Evolutionary conservation across 2,329 filamentous ascomycete genomes (phyloP).

Genomic region (Conoideocrella luteorostrata): DNA sequence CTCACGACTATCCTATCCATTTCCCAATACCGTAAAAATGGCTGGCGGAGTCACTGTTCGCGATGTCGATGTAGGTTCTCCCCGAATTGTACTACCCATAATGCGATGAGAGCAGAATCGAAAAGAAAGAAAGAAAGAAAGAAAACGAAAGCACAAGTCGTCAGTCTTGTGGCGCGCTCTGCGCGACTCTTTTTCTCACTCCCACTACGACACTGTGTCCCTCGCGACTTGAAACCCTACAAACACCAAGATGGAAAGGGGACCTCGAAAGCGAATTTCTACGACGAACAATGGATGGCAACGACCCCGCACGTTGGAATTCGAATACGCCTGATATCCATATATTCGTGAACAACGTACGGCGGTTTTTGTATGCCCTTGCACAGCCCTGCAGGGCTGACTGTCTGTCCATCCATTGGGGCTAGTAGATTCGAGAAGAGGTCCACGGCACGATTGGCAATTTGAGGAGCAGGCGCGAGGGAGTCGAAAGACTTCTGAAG

Average conservation of each 20-base stretch:
- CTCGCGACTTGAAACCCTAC: slow-evolving; percentile 7
- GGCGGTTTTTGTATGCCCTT: too few species aligned
- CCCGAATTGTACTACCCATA: slow-evolving; percentile 16
- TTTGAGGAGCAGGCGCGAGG: slow-evolving; percentile 61
- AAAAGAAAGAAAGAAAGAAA: too few species aligned
- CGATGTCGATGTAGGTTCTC: slow-evolving; percentile 71
- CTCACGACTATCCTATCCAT: slow-evolving; percentile 15
- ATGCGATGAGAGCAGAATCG: slow-evolving; percentile 1
- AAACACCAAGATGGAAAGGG: background rate
- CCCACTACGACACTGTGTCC: background rate
- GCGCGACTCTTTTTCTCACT: background rate
- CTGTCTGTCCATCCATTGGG: background rate
- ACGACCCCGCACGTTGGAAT: too few species aligned
- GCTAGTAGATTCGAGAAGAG: slow-evolving; percentile 6
- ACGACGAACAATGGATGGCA: background rate
- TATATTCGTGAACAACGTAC: too few species aligned
- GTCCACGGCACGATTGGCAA: slow-evolving; percentile 19
- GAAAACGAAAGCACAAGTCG: background rate
- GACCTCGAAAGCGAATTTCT: background rate
- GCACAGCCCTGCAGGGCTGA: too few species aligned
- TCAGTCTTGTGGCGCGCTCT: background rate
- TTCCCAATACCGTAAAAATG: slow-evolving; percentile 61
- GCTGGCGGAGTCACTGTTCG: slow-evolving; percentile 72
- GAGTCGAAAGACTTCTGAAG: slow-evolving; percentile 66
- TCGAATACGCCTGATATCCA: too few species aligned